These are phyloP conservation scores for Pseudonitzschia multiseries DNA, from an alignment of 108 stramenopile genomes.

Conservation along the genomic window DNA sequence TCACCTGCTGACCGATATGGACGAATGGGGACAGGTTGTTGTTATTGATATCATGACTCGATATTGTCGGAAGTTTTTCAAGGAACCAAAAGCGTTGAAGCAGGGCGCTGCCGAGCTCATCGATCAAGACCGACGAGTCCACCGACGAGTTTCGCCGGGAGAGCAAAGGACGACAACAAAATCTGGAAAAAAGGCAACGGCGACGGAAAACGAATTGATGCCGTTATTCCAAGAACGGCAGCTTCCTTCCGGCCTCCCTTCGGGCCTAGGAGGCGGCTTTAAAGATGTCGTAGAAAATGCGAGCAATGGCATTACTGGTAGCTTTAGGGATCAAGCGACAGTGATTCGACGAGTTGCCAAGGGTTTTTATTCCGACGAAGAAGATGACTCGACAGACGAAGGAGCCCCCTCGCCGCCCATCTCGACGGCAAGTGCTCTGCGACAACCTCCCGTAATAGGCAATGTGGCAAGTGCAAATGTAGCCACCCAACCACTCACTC, in stretches of 20 bases:
- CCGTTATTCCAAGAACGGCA: not conserved
- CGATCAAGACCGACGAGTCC: constrained; percentile 75
- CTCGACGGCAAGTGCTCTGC: constrained; percentile 32
- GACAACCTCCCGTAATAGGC: constrained; percentile 37
- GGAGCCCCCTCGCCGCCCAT: constrained; percentile 48
- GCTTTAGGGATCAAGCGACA: constrained; percentile 22
- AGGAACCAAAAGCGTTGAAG: constrained; percentile 57
- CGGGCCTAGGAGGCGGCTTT: constrained; percentile 16
- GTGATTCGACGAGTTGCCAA: constrained; percentile 83
- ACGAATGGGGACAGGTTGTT: constrained; percentile 98
- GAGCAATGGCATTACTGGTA: not conserved
- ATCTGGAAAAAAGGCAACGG: constrained; percentile 5
- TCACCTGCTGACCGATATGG: constrained; percentile 96
- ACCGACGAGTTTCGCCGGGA: constrained; percentile 39
- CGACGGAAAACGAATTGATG: not conserved
- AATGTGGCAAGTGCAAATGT: constrained; percentile 13
- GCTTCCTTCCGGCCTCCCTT: not conserved
- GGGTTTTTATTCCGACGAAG: constrained; percentile 97
- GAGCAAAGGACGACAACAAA: constrained; percentile 5
- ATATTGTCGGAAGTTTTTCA: constrained; percentile 92
- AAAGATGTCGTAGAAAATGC: not conserved
- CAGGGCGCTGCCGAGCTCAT: constrained; percentile 76
- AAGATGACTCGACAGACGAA: constrained; percentile 90
- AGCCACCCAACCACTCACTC: not conserved
- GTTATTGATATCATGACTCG: constrained; percentile 79